Evolutionary conservation across 2,329 filamentous ascomycete genomes (phyloP).

Genomic region (Geoglossum cookeanum): DNA sequence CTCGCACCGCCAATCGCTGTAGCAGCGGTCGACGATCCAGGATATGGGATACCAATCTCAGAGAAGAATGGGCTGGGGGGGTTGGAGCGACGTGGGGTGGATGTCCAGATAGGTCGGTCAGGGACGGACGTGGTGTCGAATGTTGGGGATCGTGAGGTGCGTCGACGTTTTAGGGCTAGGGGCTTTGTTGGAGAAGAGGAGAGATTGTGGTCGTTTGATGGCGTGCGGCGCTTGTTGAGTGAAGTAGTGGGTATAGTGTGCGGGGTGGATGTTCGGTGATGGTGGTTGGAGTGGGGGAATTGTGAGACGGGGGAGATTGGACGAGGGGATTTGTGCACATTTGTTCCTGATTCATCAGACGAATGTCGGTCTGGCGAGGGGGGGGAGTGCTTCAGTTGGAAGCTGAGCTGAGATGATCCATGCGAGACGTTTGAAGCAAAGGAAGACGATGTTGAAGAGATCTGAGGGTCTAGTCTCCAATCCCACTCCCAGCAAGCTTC

Average conservation of each 20-base stretch:
- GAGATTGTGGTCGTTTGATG: slow-evolving; percentile 3
- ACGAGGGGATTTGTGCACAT: background rate
- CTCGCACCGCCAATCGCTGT: slow-evolving; percentile 6
- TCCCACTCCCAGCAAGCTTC: slow-evolving; percentile 52
- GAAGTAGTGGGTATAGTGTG: slow-evolving; percentile 24
- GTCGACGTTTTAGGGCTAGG: slow-evolving; percentile 28
- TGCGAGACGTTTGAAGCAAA: background rate
- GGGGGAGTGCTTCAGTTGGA: background rate
- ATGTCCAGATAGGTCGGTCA: slow-evolving; percentile 1
- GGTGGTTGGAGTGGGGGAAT: slow-evolving; percentile 19
- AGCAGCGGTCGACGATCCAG: background rate
- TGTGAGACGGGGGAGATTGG: background rate
- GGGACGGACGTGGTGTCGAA: slow-evolving; percentile 5
- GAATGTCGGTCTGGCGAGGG: background rate
- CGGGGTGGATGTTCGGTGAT: slow-evolving; percentile 15
- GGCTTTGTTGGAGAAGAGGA: slow-evolving; percentile 13
- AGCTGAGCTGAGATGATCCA: background rate
- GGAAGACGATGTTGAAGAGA: slow-evolving; percentile 18
- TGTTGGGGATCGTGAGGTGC: slow-evolving; percentile 37
- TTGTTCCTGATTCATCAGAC: background rate
- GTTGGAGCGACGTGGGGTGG: slow-evolving; percentile 15
- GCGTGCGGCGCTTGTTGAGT: slow-evolving; percentile 16
- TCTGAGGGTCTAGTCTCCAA: slow-evolving; percentile 40
- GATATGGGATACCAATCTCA: slow-evolving; percentile 10
- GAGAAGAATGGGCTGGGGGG: slow-evolving; percentile 27